Conservation (phyloP, 2,329 filamentous ascomycete species). For the Cladophialophora psammophila region DNA sequence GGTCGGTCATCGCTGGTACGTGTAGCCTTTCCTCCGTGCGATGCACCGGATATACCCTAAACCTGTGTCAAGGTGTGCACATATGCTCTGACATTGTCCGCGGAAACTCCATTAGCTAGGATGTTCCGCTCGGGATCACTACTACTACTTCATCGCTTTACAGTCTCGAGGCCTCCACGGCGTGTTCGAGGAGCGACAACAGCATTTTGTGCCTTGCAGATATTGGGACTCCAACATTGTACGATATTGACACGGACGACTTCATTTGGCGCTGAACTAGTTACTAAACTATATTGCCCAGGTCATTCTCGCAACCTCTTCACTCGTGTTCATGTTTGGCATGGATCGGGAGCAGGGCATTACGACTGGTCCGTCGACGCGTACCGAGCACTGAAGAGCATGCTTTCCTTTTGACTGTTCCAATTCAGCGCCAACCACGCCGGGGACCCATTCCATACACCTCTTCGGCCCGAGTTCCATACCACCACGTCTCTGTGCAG, state of each 20-base stretch:
- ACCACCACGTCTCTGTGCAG: slow-evolving; percentile 5
- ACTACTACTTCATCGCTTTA: slow-evolving; percentile 8
- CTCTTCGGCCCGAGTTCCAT: slow-evolving; percentile 4
- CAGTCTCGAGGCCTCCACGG: background rate
- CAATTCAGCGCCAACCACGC: slow-evolving; percentile 5
- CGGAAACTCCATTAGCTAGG: too few relatives aligned
- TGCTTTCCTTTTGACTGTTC: background rate
- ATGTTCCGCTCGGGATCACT: background rate
- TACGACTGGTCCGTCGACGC: background rate
- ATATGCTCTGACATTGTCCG: too few relatives aligned
- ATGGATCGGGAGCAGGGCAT: background rate
- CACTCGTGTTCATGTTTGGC: background rate
- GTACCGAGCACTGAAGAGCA: background rate
- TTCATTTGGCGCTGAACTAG: background rate
- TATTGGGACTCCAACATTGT: background rate
- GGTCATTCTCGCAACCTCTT: background rate
- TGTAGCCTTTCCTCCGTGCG: background rate
- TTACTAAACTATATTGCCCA: slow-evolving; percentile 7
- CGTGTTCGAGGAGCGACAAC: background rate
- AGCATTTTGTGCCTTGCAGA: slow-evolving; percentile 8
- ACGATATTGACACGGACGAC: background rate
- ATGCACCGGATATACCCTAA: too few relatives aligned
- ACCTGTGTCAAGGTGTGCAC: too few relatives aligned
- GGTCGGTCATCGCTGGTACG: background rate
- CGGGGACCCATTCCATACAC: background rate